Percentiles rank a stretch among this genome's conserved stretches.
phyloP scores from a whole-genome alignment of 345 rosid genomes.

The Populus euphratica region DNA sequence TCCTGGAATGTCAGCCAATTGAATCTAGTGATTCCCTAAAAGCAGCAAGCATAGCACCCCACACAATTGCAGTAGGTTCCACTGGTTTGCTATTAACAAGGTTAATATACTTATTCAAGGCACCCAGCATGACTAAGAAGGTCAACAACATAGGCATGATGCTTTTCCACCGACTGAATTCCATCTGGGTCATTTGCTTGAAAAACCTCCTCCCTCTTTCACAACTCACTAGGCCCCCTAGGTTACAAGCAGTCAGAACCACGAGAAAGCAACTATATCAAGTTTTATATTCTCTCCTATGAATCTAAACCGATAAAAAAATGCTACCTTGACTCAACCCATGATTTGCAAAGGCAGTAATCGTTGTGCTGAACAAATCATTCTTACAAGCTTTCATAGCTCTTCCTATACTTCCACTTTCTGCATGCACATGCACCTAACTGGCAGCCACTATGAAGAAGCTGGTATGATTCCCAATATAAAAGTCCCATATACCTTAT shows the following conservation, averaged over 20 bases:
- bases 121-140: conserved; percentile 35
- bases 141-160: conserved; percentile 34
- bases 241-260: conserved; percentile 38
- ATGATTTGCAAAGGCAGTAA: conserved; percentile 33
- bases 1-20: conserved; percentile 31
- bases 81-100: conserved; percentile 24
- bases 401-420: conserved; percentile 24
- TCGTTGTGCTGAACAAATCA: conserved; percentile 33
- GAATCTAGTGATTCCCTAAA: conserved; percentile 27
- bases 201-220: conserved; percentile 34
- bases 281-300: conserved; percentile 22
- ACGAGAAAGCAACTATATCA: conserved; percentile 32
- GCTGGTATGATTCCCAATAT: conserved; percentile 26
- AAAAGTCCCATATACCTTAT: conserved; percentile 26
- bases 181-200: conserved; percentile 26
- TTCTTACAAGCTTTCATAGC: conserved; percentile 21
- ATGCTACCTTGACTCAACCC: conserved; percentile 29
- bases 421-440: conserved; percentile 31
- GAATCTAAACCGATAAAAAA: conserved; percentile 29
- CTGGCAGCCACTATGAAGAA: conserved; percentile 23
- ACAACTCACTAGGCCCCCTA: conserved; percentile 29
- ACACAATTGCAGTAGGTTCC: conserved; percentile 17
- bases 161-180: conserved; percentile 34
- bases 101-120: conserved; percentile 29
- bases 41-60: conserved; percentile 39